These are phyloP conservation scores for Fraxinus xanthoxyloides DNA, from an alignment of 305 asterid genomes.

Conservation along the genomic window DNA sequence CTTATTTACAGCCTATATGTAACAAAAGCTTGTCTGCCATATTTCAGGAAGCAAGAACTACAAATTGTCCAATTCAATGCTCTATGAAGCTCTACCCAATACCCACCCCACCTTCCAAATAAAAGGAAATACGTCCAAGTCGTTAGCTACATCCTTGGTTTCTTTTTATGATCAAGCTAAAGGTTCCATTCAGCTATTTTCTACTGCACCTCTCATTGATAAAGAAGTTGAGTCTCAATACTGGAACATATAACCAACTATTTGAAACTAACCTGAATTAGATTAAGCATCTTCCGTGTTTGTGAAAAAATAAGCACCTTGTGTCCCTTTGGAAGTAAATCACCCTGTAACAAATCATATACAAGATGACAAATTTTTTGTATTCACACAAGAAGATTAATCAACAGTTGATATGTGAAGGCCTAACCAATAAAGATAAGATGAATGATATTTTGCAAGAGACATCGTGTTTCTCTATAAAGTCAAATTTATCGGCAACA, in stretches of 20 bases:
- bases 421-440: conserved; percentile 65
- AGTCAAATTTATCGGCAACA: conserved; percentile 71
- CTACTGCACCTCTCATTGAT: not conserved
- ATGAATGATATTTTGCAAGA: conserved; percentile 90
- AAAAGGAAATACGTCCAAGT: not conserved
- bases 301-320: conserved; percentile 93
- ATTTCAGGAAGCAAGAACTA: not conserved
- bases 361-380: conserved; percentile 5
- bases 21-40: not conserved
- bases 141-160: not conserved
- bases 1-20: not conserved
- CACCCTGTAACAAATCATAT: conserved; percentile 49
- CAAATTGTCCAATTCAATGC: not conserved
- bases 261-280: conserved; percentile 62
- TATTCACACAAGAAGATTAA: not conserved
- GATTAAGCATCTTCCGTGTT: conserved; percentile 88
- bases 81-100: not conserved
- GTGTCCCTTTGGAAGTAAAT: conserved; percentile 82
- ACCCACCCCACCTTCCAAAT: not conserved
- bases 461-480: conserved; percentile 57
- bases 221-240: not conserved
- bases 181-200: not conserved
- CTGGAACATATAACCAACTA: conserved; percentile 6
- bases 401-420: conserved; percentile 1
- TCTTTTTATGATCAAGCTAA: not conserved